Conservation (phyloP, 495 filamentous ascomycete genomes). For the Lasiosphaeria ovina region DNA sequence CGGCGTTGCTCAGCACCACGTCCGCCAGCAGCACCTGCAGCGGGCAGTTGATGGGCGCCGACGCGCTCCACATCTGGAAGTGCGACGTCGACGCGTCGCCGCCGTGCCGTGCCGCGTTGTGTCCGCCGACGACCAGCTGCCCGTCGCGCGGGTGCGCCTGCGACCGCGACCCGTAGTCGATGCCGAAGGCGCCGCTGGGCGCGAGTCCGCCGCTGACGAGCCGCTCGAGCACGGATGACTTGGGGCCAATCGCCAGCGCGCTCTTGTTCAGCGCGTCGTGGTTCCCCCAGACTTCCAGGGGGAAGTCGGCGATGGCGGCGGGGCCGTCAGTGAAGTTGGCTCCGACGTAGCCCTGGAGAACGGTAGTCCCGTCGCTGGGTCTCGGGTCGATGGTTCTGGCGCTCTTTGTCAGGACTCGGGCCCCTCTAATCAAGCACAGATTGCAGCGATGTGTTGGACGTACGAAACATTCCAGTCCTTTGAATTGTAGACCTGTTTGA, state of each 20-base stretch:
- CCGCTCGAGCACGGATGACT: neutral
- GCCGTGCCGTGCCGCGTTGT: neutral
- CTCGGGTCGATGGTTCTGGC: neutral
- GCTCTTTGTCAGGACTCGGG: neutral
- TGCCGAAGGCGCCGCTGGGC: neutral
- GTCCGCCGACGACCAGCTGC: neutral
- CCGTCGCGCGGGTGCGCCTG: neutral
- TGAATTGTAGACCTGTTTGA: neutral
- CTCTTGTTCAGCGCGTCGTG: neutral
- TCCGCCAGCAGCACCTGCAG: neutral
- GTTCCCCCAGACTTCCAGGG: neutral
- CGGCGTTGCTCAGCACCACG: neutral
- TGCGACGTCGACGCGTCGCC: neutral
- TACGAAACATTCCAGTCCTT: neutral
- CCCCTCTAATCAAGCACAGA: neutral
- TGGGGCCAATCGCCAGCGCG: neutral
- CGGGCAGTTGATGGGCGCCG: neutral
- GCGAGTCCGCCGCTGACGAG: conserved; percentile 4
- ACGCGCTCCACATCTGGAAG: neutral
- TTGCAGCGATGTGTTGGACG: neutral
- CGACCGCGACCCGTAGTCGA: neutral
- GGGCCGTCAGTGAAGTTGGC: neutral
- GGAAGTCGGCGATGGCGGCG: neutral
- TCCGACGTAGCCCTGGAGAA: neutral
- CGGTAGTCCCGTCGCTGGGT: neutral